These are phyloP conservation scores for Cenchrus americanus DNA, from an alignment of 176 grass and related monocot species.

Conservation along the genomic window DNA sequence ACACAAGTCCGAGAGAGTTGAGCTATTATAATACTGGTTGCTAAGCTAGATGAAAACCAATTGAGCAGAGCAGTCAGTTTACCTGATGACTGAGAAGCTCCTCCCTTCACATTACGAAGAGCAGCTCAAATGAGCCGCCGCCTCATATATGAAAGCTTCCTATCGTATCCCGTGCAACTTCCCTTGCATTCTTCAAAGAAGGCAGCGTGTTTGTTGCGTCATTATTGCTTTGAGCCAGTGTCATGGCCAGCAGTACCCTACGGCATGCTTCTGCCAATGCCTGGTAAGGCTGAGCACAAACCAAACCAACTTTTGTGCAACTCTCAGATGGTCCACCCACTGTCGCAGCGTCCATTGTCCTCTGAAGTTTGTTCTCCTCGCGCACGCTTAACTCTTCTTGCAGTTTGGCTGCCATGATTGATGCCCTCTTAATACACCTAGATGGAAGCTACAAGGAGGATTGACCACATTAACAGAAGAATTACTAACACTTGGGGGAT, in stretches of 20 bases:
- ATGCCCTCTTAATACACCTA: slow-evolving; percentile 71
- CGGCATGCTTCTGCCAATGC: slow-evolving; percentile 52
- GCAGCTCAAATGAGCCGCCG: not conserved
- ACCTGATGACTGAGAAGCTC: slow-evolving; percentile 18
- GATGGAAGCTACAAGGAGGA: slow-evolving; percentile 69
- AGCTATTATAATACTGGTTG: slow-evolving; percentile 1
- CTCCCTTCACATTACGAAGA: not conserved
- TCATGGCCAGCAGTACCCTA: slow-evolving; percentile 47
- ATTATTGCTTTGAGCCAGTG: slow-evolving; percentile 35
- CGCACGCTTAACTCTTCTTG: slow-evolving; percentile 60
- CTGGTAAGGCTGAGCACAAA: slow-evolving; percentile 29
- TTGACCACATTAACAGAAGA: slow-evolving; percentile 8
- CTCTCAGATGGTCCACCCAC: slow-evolving; percentile 12
- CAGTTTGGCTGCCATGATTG: slow-evolving; percentile 74
- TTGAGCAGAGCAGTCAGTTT: not conserved
- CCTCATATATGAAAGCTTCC: slow-evolving; percentile 25
- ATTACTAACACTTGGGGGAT: not conserved
- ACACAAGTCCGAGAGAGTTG: not conserved
- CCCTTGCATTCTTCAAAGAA: slow-evolving; percentile 59
- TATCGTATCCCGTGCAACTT: slow-evolving; percentile 51
- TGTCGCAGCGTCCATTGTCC: not conserved
- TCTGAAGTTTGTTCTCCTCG: slow-evolving; percentile 39
- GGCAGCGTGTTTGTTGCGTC: slow-evolving; percentile 7
- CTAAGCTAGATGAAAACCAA: not conserved
- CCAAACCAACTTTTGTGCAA: slow-evolving; percentile 11